Conservation (phyloP, 225 moss, liverwort and hornwort species). For the Pseudoscleropodium purum region DNA sequence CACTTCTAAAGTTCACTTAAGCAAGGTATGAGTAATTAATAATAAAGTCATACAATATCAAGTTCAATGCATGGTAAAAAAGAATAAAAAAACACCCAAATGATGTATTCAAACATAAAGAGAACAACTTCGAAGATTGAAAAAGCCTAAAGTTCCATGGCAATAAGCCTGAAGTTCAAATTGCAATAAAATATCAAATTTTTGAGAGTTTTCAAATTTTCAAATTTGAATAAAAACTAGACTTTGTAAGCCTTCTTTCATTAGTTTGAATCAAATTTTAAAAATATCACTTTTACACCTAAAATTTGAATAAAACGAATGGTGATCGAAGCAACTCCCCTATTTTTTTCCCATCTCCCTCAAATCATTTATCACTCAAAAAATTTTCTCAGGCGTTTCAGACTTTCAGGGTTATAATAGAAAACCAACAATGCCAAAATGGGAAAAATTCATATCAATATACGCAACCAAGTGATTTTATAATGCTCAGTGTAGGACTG, state of each 20-base stretch:
- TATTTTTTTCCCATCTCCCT: neutral
- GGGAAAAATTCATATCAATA: neutral
- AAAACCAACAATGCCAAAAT: neutral
- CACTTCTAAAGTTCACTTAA: neutral
- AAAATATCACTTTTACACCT: neutral
- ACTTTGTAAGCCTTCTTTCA: neutral
- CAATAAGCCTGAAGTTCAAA: neutral
- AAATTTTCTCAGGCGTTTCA: neutral
- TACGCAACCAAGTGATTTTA: neutral
- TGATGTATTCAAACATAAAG: neutral
- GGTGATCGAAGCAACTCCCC: neutral
- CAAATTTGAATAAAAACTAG: neutral
- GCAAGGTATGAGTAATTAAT: neutral
- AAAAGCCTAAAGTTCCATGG: neutral
- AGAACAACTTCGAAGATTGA: too few species aligned
- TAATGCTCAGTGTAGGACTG: neutral
- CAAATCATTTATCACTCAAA: neutral
- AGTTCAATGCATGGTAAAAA: neutral
- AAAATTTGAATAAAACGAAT: neutral
- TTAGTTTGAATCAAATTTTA: neutral
- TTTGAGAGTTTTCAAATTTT: neutral
- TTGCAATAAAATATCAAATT: neutral
- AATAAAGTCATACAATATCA: neutral
- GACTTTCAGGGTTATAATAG: too few species aligned
- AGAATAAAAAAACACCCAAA: neutral